Base-by-base conservation (phyloP, 768 basidiomycete species). In the Boletus subcaerulescens region DNA sequence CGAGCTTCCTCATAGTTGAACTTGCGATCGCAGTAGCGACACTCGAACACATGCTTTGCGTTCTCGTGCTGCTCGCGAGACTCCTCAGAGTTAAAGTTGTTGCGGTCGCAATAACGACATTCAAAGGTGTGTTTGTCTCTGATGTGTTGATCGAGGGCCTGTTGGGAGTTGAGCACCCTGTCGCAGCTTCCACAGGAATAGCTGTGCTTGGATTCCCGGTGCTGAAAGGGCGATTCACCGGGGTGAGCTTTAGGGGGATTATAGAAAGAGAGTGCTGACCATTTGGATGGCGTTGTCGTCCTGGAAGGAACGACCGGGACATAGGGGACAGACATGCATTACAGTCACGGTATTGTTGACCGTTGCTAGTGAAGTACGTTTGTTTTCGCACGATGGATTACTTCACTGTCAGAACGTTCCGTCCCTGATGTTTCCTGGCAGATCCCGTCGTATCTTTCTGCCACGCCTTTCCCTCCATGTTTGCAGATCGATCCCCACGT, bases 281-380 rank as follows among this genome's bases (percentile, higher is more conserved):
- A 45, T 50, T 12, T 11, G 31, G 15, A 70, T 0, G 18, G 45
- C 65, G 0, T 50, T 4, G 0, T 29, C 29, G 45, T 67, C 26
- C 6, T 20, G 39, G 41, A 71, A 69, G 14, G 1, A 36, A 22
- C 69, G 57, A 24, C 40, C 39, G 5, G 62, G 52, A 55, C 68
- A 71, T 7, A 5, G 17, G 15, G 40, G 2, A 26, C 68, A 69
- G 12, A 4, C 14, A 18, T 54, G 36, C 68, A 71, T 69, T 15
- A 29, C 29, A 29, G 29, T 69, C 14, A 29, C 29, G 9, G 29
- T 26, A 26, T 8, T 26, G 8, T 22, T 42, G 50, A 26, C 12
- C 2, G 33, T 55, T 17, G 22, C 4, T 38, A 9, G 6, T 6
- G 8, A 18, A 32, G 26, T 8, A 24, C 24, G 24, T 24, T 24